Evolutionary conservation across 139 green algal genomes (phyloP).

Genomic region (Picochlorum sp.): DNA sequence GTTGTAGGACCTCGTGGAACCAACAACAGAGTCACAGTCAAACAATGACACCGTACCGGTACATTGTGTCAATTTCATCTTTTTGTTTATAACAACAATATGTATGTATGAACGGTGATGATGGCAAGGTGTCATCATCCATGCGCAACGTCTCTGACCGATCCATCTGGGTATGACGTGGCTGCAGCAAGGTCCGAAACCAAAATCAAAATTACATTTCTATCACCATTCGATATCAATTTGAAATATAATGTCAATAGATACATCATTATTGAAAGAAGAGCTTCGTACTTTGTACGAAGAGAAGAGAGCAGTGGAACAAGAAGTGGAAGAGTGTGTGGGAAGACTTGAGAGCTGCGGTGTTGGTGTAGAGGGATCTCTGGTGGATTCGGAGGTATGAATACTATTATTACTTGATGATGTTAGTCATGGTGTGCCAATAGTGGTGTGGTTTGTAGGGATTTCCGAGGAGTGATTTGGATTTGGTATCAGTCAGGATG

Average conservation of each 20-base stretch:
- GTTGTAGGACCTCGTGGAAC: too few relatives aligned
- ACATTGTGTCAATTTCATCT: too few relatives aligned
- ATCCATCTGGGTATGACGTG: not conserved
- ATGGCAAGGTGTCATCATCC: not conserved
- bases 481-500: slow-evolving; percentile 49
- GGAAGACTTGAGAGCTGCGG: slow-evolving; percentile 43
- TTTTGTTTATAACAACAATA: too few relatives aligned
- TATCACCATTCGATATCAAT: too few relatives aligned
- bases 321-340: slow-evolving; percentile 32
- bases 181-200: too few relatives aligned
- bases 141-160: too few relatives aligned
- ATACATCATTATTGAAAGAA: slow-evolving; percentile 28
- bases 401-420: not conserved
- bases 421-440: not conserved
- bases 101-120: not conserved
- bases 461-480: slow-evolving; percentile 67
- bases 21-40: too few relatives aligned
- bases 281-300: slow-evolving; percentile 33
- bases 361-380: slow-evolving; percentile 36
- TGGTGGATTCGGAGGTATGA: slow-evolving; percentile 60
- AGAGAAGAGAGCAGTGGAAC: slow-evolving; percentile 35
- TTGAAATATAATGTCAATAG: too few relatives aligned
- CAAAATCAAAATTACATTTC: too few relatives aligned
- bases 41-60: too few relatives aligned
- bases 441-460: slow-evolving; percentile 44